These are phyloP conservation scores for Sequoiadendron giganteum DNA, from an alignment of 75 land plant species.

Conservation along the genomic window DNA sequence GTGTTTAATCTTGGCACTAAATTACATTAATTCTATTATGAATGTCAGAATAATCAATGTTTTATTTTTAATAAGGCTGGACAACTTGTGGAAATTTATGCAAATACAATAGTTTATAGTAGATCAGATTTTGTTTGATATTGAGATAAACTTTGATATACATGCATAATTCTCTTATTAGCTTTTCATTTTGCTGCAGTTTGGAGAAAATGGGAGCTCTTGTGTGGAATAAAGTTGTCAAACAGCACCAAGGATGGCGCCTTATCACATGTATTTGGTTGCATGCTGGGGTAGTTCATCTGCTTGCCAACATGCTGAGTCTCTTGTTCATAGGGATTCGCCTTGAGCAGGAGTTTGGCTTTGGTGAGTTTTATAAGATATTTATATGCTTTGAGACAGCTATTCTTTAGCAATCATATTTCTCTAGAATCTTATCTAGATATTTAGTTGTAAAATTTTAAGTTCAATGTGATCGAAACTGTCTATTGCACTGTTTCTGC, in stretches of 20 bases:
- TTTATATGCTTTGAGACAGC: not conserved
- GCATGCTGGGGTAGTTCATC: slow-evolving; percentile 90
- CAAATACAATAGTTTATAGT: not conserved
- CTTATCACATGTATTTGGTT: slow-evolving; percentile 90
- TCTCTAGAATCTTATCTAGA: not conserved
- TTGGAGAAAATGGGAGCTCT: slow-evolving; percentile 81
- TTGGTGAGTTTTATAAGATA: slow-evolving; percentile 39
- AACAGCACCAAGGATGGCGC: slow-evolving; percentile 75
- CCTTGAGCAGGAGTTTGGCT: slow-evolving; percentile 91
- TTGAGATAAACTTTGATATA: not conserved
- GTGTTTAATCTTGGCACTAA: not conserved
- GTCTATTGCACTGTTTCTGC: not conserved
- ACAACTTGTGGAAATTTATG: not conserved
- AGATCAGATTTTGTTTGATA: not conserved
- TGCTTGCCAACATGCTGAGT: slow-evolving; percentile 88
- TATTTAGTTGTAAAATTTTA: not conserved
- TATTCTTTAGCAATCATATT: not conserved
- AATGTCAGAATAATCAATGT: not conserved
- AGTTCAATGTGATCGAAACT: not conserved
- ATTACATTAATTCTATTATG: not conserved
- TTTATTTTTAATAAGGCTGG: not conserved
- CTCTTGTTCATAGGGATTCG: slow-evolving; percentile 79
- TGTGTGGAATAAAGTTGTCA: slow-evolving; percentile 50
- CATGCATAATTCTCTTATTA: not conserved
- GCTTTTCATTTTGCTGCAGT: slow-evolving; percentile 24